Evolutionary conservation across 2,329 filamentous ascomycete species (phyloP).

Genomic region (Scedosporium aurantiacum): DNA sequence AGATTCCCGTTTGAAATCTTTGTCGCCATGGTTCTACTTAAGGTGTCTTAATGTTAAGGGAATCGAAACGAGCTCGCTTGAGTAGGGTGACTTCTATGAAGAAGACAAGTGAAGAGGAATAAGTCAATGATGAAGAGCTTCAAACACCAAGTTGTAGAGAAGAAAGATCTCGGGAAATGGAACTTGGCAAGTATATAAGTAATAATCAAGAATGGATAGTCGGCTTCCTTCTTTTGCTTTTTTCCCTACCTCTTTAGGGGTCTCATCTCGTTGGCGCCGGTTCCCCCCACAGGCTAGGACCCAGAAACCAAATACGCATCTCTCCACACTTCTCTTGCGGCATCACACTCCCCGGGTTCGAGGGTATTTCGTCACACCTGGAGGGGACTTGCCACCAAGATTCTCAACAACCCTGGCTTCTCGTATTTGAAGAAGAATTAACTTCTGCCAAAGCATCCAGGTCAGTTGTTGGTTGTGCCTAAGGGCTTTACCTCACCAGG

Average conservation of each 20-base stretch:
- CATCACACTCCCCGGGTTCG: background rate
- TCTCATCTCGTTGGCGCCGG: background rate
- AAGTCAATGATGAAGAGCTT: background rate
- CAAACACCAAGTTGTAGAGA: background rate
- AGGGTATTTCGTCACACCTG: too few species aligned
- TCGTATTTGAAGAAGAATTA: too few species aligned
- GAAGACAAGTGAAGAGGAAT: background rate
- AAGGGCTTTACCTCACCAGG: too few species aligned
- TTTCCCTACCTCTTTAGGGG: background rate
- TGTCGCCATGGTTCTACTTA: background rate
- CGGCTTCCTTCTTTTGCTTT: background rate
- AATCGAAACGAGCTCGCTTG: too few species aligned
- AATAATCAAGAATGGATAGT: background rate
- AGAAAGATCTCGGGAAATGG: background rate
- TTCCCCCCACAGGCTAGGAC: background rate
- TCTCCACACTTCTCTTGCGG: too few species aligned
- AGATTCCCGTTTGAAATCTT: slow-evolving; percentile 8
- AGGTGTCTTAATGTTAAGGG: too few species aligned
- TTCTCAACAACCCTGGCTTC: too few species aligned
- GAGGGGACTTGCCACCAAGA: too few species aligned
- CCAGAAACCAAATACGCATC: background rate
- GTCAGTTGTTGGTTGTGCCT: too few species aligned
- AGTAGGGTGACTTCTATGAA: too few species aligned
- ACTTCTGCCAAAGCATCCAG: too few species aligned
- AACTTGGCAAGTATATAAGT: background rate